phyloP scores from a whole-genome alignment of 805 yeast species.

The Yamadazyma insecticola region DNA sequence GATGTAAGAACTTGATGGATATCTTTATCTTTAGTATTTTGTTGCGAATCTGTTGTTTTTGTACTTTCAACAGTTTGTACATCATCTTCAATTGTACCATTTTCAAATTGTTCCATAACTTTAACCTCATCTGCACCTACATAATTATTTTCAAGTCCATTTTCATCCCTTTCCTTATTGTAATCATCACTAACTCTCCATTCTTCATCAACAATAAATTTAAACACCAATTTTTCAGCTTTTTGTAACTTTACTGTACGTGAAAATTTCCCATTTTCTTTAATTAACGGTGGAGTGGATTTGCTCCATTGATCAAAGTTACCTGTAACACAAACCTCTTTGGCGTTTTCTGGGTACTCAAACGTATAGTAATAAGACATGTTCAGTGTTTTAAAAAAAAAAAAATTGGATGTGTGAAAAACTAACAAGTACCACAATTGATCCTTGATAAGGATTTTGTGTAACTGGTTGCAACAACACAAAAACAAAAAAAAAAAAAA shows the following conservation, averaged over 20 bases:
- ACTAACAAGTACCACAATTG: too few relatives aligned
- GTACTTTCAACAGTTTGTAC: not conserved
- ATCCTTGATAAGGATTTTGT: too few relatives aligned
- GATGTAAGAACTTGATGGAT: conserved; percentile 23
- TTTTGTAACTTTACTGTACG: conserved; percentile 17
- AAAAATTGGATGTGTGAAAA: too few relatives aligned
- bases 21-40: not conserved
- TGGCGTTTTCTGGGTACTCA: too few relatives aligned
- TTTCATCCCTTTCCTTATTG: conserved; percentile 23
- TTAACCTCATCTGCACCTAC: conserved; percentile 23
- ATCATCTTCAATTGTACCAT: conserved; percentile 8
- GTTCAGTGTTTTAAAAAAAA: too few relatives aligned
- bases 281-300: conserved; percentile 14
- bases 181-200: conserved; percentile 27
- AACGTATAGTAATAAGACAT: too few relatives aligned
- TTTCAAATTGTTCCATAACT: conserved; percentile 17
- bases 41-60: not conserved
- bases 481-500: too few relatives aligned
- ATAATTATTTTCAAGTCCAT: conserved; percentile 33
- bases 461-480: too few relatives aligned
- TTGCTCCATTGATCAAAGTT: conserved; percentile 37
- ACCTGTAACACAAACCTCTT: conserved; percentile 38
- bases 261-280: conserved; percentile 13
- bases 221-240: conserved; percentile 27
- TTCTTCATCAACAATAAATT: conserved; percentile 29